Evolutionary conservation across 306 rosid species (phyloP), one percentile per base, ranked within the genome.

Genomic region (Cyclanthera cordifolia): DNA sequence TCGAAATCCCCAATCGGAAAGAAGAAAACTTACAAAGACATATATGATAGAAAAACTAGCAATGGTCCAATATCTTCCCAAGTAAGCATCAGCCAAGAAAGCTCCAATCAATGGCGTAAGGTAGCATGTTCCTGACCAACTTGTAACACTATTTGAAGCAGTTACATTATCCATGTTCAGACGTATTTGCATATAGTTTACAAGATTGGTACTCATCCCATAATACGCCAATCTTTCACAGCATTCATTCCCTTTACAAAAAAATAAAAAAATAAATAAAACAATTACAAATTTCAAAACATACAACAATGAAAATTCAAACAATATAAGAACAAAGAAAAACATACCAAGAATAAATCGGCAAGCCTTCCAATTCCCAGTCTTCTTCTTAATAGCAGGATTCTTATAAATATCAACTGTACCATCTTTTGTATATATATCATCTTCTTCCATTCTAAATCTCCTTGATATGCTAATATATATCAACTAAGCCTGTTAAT

Each of bases 31-130:
- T 83, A 91, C 97, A 54, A 75, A 16, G 28, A 70, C 88, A 73
- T 91, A 91, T 66, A 91, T 21, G 17, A 45, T 70, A 8, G 96
- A 83, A 77, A 91, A 91, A 74, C 64, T 74, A 43, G 95, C 90
- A 81, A 91, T 91, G 14, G 97, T 88, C 96, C 96, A 88, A 83
- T 82, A 91, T 88, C 97, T 91, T 85, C 96, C 97, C 54, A 88
- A 51, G 81, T 91, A 91, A 20, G 97, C 82, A 81, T 91, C 97
- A 72, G 97, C 96, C 7, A 91, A 70, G 84, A 91, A 91, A 57
- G 97, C 97, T 72, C 97, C 97, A 52, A 88, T 72, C 80, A 91
- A 75, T 9, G 97, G 97, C 8, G 97, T 91, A 72, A 79, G 9
- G 60, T 86, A 91, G 78, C 97, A 88, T 20, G 97, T 88, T 67